Conservation (phyloP, 2,329 filamentous ascomycete species). For the Sclerotinia nivalis region DNA sequence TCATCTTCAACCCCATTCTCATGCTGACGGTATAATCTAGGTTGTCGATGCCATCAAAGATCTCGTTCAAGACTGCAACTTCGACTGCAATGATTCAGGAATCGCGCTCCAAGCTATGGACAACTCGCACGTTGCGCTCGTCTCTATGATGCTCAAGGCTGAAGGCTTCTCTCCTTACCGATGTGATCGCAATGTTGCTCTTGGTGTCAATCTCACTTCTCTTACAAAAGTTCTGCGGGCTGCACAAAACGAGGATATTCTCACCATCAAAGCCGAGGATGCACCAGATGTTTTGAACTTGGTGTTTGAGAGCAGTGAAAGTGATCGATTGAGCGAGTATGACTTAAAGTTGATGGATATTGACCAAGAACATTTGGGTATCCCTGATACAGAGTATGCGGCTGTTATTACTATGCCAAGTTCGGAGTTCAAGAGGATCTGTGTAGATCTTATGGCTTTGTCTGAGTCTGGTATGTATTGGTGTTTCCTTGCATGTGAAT, state of each 20-base stretch:
- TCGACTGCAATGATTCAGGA: constrained; percentile 99
- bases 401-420: constrained; percentile 88
- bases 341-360: constrained; percentile 99
- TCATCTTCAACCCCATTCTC: neutral
- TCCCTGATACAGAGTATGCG: constrained; percentile 98
- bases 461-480: constrained; percentile 82
- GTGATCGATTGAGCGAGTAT: constrained; percentile 95
- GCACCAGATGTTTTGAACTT: constrained; percentile 94
- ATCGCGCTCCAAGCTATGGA: constrained; percentile 99
- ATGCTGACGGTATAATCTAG: constrained; percentile 49
- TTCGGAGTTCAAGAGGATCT: constrained; percentile 90
- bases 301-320: constrained; percentile 86
- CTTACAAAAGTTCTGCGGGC: constrained; percentile 96
- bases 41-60: constrained; percentile 99
- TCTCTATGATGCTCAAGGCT: constrained; percentile 97
- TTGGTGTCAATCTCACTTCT: constrained; percentile 94
- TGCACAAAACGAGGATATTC: constrained; percentile 88
- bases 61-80: constrained; percentile 99
- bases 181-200: constrained; percentile 97
- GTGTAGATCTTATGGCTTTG: constrained; percentile 84
- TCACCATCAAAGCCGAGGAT: constrained; percentile 97
- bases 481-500: neutral
- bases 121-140: constrained; percentile 98
- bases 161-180: constrained; percentile 94
- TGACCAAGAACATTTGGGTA: constrained; percentile 98